These are phyloP conservation scores for Aegle marmelos DNA, from an alignment of 345 rosid species.

Conservation along the genomic window DNA sequence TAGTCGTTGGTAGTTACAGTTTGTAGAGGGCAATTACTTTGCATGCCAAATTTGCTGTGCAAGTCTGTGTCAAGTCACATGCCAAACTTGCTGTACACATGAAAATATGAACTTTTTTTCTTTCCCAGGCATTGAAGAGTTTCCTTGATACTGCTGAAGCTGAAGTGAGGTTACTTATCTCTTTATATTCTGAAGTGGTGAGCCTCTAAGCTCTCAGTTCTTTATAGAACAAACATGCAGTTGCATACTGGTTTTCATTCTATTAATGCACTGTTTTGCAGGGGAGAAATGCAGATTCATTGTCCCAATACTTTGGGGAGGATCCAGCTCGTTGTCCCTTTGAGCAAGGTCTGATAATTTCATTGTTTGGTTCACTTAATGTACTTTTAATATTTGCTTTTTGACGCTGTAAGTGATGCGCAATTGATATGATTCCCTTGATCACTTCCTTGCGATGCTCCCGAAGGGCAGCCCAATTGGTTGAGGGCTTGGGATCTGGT, in stretches of 20 bases:
- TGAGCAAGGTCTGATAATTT: conserved; percentile 77
- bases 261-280: conserved; percentile 31
- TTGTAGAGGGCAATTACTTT: not conserved
- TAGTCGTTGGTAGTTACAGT: not conserved
- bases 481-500: no score
- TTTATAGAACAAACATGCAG: not conserved
- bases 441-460: not conserved
- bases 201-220: conserved; percentile 24
- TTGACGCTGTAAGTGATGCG: not conserved
- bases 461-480: no score
- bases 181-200: conserved; percentile 88
- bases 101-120: not conserved
- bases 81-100: not conserved
- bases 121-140: conserved; percentile 61
- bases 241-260: conserved; percentile 11
- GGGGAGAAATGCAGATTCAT: conserved; percentile 96
- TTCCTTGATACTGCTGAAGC: conserved; percentile 93
- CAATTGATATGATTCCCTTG: not conserved
- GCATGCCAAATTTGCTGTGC: not conserved
- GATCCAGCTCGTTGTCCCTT: conserved; percentile 98
- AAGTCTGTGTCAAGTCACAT: not conserved
- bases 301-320: conserved; percentile 94
- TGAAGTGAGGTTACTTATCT: conserved; percentile 72
- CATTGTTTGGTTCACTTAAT: not conserved
- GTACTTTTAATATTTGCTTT: not conserved